Percentiles rank a stretch among this genome's conserved stretches.
Evolutionary conservation across 2,329 filamentous ascomycete genomes (phyloP).

Genomic region (Nemania abortiva): DNA sequence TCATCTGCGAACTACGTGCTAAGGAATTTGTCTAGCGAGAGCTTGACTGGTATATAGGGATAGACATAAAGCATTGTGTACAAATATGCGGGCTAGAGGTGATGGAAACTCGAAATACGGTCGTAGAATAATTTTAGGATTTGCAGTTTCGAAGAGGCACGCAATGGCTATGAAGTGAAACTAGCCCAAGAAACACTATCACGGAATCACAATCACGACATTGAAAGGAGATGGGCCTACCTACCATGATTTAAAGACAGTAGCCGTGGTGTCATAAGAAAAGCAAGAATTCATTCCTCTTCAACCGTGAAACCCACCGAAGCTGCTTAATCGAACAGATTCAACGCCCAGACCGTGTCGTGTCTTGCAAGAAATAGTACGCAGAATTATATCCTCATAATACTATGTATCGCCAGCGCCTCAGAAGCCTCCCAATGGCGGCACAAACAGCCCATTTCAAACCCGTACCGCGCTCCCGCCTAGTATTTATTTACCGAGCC

Average conservation of each 20-base stretch:
- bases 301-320: not conserved
- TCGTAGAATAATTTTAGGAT: not conserved
- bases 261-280: not conserved
- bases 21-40: not conserved
- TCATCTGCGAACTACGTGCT: too few species aligned
- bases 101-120: not conserved
- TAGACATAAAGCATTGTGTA: not conserved
- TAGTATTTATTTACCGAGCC: conserved; percentile 27
- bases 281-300: not conserved
- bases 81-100: not conserved
- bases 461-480: conserved; percentile 8
- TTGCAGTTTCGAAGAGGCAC: not conserved
- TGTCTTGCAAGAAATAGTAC: conserved; percentile 17
- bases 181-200: not conserved
- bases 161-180: not conserved
- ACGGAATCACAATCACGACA: not conserved
- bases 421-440: conserved; percentile 11
- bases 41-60: conserved; percentile 3
- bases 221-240: not conserved
- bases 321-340: not conserved
- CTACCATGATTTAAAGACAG: not conserved
- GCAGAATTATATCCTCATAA: conserved; percentile 23
- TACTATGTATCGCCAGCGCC: conserved; percentile 32
- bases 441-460: conserved; percentile 19
- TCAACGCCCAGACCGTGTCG: too few species aligned